phyloP scores from a whole-genome alignment of 2,329 filamentous ascomycete species.

The Plenodomus tracheiphilus region DNA sequence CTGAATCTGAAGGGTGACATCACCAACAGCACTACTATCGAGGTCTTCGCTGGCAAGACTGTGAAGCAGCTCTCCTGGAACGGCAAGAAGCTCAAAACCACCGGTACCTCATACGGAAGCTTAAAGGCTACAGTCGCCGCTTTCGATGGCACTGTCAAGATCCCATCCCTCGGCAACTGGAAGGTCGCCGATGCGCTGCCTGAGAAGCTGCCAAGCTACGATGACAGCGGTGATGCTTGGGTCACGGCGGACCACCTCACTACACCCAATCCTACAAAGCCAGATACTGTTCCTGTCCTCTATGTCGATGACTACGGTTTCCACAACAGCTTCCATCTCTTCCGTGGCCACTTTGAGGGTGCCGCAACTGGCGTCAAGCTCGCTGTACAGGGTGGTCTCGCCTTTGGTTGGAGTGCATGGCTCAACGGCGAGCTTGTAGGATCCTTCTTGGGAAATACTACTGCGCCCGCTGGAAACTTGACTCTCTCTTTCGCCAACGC shows the following conservation, averaged over 20 bases:
- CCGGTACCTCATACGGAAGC: slow-evolving; percentile 42
- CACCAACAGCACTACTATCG: slow-evolving; percentile 38
- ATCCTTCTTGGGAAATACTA: slow-evolving; percentile 57
- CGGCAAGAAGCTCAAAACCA: slow-evolving; percentile 34
- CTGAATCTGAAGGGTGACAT: slow-evolving; percentile 44
- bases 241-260: slow-evolving; percentile 41
- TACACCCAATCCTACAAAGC: slow-evolving; percentile 45
- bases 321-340: slow-evolving; percentile 48
- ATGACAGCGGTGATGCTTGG: slow-evolving; percentile 51
- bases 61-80: slow-evolving; percentile 45
- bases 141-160: slow-evolving; percentile 26
- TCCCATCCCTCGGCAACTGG: slow-evolving; percentile 53
- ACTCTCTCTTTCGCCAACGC: slow-evolving; percentile 57
- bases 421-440: slow-evolving; percentile 61
- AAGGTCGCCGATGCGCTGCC: slow-evolving; percentile 55
- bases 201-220: slow-evolving; percentile 51
- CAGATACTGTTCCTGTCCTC: slow-evolving; percentile 45
- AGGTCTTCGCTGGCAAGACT: slow-evolving; percentile 40
- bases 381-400: slow-evolving; percentile 57
- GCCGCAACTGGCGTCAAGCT: slow-evolving; percentile 52
- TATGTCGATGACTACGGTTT: slow-evolving; percentile 50
- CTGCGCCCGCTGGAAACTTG: slow-evolving; percentile 38
- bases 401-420: slow-evolving; percentile 62
- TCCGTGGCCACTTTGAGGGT: slow-evolving; percentile 47
- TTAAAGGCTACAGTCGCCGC: slow-evolving; percentile 36